Evolutionary conservation across 2,329 filamentous ascomycete species (phyloP), one percentile per base, ranked within the genome.

Genomic region (Penicillium sp.): DNA sequence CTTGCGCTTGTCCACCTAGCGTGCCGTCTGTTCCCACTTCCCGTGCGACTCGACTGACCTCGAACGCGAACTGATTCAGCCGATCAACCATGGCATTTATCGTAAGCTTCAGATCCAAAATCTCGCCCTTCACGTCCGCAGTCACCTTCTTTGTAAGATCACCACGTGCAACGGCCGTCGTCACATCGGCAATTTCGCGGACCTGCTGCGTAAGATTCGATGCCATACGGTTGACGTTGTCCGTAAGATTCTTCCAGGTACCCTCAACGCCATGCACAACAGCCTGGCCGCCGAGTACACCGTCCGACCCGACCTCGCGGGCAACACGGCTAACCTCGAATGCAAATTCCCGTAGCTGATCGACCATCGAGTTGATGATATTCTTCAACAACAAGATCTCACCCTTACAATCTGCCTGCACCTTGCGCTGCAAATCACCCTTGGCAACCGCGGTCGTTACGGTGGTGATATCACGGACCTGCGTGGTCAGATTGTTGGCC

Each of bases 341-440:
- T 19, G 93, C 93, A 72, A 97, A 97, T 70, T 96, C 91, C 70
- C 96, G 90, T 56, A 97, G 81, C 73, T 96, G 93, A 74, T 96
- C 93, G 61, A 97, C 93, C 93, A 97, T 97, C 71, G 89, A 93
- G 77, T 97, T 97, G 81, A 97, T 97, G 44, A 93, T 97, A 60
- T 91, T 91, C 78, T 97, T 97, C 70, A 97, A 89, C 80, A 89
- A 89, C 74, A 86, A 89, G 70, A 91, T 97, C 81, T 93, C 93
- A 74, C 89, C 94, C 79, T 87, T 89, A 75, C 89, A 92, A 68
- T 90, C 90, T 55, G 91, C 92, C 73, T 96, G 91, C 33, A 97
- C 93, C 75, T 96, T 96, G 74, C 96, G 92, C 49, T 92, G 96
- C 67, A 97, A 81, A 74, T 97, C 93, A 75, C 93, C 93, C 74